Percentiles rank a stretch among this genome's conserved stretches.
Conservation (phyloP, 2,329 filamentous ascomycete species). For the Venturia aucupariae region DNA sequence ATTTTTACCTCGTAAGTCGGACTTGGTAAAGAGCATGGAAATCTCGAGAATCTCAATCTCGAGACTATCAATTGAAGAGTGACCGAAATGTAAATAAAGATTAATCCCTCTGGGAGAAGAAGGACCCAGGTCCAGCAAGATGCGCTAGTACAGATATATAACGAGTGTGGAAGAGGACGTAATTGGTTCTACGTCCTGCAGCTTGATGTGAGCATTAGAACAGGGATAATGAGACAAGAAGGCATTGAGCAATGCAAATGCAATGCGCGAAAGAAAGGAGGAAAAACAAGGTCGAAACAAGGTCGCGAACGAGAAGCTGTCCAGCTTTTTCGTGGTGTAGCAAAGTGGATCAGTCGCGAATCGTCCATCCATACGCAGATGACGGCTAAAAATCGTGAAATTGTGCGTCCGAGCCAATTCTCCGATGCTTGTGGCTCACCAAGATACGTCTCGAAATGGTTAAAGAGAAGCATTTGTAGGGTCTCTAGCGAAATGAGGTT, state of each 20-base stretch:
- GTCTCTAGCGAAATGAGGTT: slow-evolving; percentile 3
- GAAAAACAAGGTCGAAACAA: not conserved
- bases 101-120: not conserved
- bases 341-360: not conserved
- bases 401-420: not conserved
- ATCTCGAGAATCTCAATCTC: not conserved
- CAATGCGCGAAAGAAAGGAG: not conserved
- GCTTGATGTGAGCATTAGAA: not conserved
- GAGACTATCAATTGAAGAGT: not conserved
- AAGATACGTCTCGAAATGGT: not conserved
- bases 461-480: not conserved
- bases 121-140: not conserved
- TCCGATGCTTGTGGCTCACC: not conserved
- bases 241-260: not conserved
- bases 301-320: not conserved
- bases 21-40: not conserved
- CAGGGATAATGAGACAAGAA: not conserved
- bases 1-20: not conserved
- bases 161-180: not conserved
- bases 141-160: not conserved
- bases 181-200: not conserved
- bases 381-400: not conserved
- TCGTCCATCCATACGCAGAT: not conserved
- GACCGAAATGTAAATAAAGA: not conserved
- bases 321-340: not conserved